Evolutionary conservation across 805 yeast species (phyloP).

Genomic region (Torulaspora indica): DNA sequence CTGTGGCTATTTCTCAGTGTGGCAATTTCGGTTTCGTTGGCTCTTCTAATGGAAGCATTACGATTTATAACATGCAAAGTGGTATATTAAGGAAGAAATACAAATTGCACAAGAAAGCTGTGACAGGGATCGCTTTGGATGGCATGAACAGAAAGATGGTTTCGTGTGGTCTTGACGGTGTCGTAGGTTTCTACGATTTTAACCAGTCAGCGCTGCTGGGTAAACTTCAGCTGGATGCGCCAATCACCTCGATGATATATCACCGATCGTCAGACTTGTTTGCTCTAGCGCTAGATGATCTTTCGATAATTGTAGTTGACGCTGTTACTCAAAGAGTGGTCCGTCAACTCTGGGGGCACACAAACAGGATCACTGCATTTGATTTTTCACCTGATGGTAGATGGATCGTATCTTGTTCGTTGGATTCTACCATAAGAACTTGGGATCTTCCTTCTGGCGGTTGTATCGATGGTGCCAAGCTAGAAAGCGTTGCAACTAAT

Average conservation of each 20-base stretch:
- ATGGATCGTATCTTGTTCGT: constrained; percentile 80
- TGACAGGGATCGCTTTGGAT: constrained; percentile 85
- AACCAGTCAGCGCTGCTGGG: constrained; percentile 63
- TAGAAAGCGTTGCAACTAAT: constrained; percentile 75
- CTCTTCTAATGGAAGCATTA: constrained; percentile 78
- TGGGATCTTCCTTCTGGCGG: constrained; percentile 98
- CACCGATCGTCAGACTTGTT: constrained; percentile 80
- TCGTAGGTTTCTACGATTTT: constrained; percentile 83
- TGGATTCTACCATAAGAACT: constrained; percentile 85
- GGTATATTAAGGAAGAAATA: constrained; percentile 74
- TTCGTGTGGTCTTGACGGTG: constrained; percentile 83
- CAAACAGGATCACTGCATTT: constrained; percentile 77
- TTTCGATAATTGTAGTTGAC: constrained; percentile 79
- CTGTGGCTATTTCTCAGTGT: constrained; percentile 81
- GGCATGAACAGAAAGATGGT: constrained; percentile 88
- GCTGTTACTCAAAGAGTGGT: constrained; percentile 74
- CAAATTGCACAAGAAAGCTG: constrained; percentile 66
- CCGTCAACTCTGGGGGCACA: constrained; percentile 85
- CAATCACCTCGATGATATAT: constrained; percentile 70
- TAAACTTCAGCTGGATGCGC: constrained; percentile 62
- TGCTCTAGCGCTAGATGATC: constrained; percentile 82
- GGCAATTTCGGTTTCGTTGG: constrained; percentile 95
- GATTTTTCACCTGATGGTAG: constrained; percentile 95
- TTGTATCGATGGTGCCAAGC: constrained; percentile 84
- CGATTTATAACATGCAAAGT: constrained; percentile 84